Base-by-base conservation (phyloP, 1,139 yeast genomes). In the Hanseniaspora gamundiae region DNA sequence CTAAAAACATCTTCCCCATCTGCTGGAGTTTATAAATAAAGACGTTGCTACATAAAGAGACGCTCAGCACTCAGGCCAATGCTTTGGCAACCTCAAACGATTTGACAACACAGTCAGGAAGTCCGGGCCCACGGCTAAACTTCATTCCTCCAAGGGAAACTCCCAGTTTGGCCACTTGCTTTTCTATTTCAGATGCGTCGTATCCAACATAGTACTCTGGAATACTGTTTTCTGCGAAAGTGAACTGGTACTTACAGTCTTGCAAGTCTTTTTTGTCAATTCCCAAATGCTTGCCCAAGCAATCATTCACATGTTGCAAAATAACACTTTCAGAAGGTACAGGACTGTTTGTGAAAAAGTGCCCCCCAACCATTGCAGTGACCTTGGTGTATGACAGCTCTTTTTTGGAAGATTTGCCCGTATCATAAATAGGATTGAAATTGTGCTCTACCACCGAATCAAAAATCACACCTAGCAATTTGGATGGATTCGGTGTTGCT, bases 291-390 rank as follows among this genome's bases (percentile, higher is more conserved):
- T 68, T 64, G 36, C 57, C 49, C 38, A 86, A 61, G 3, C 74
- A 73, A 2, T 65, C 57, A 22, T 71, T 68, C 1, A 78, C 73
- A 7, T 71, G 64, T 27, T 62, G 60, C 19, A 71, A 55, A 40
- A 70, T 71, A 36, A 69, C 62, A n/a, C 61, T 60, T n/a, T 63
- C 58, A 3, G 73, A 67, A 6, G 80, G 82, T 2, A 71, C 55
- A 3, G 49, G 39, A 9, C 44, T 40, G 22, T 58, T 56, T 13
- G 59, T 54, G 67, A 76, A 69, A 55, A 72, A 71, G 56, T 82
- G 82, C 1, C 96, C 97, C 1, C 96, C 96, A 58, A 86, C 65
- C 96, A 91, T 91, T 30, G 86, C 72, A 0, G 98, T 91, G 42
- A 88, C 60, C 52, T 83, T 85, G 6, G 85, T 74, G 51, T 80